Evolutionary conservation across 768 basidiomycete genomes (phyloP).

Genomic region (Russula foetens): DNA sequence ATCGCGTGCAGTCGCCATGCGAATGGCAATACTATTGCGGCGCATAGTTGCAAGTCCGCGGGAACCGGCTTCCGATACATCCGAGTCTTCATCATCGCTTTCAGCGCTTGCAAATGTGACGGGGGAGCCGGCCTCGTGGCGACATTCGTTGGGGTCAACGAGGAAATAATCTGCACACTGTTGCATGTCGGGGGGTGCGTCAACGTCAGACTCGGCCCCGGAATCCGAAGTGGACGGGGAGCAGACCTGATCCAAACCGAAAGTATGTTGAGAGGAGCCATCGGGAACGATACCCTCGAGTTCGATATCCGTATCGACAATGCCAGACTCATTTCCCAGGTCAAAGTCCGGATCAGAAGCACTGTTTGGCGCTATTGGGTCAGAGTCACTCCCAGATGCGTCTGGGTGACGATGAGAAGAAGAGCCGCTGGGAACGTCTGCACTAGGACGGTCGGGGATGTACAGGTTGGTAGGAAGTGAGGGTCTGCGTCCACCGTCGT

Average conservation of each 20-base stretch:
- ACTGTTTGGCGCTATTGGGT: background rate
- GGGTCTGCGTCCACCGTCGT: slow-evolving; percentile 34
- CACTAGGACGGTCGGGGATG: slow-evolving; percentile 8
- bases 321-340: slow-evolving; percentile 8
- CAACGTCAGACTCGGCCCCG: background rate
- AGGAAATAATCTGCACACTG: slow-evolving; percentile 12
- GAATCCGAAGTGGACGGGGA: background rate
- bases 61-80: slow-evolving; percentile 10
- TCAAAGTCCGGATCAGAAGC: slow-evolving; percentile 13
- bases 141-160: slow-evolving; percentile 10
- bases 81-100: slow-evolving; percentile 12
- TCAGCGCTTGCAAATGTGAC: slow-evolving; percentile 9
- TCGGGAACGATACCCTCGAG: slow-evolving; percentile 9
- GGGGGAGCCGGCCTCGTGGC: slow-evolving; percentile 11
- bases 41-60: slow-evolving; percentile 9
- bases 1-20: slow-evolving; percentile 2
- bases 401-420: slow-evolving; percentile 1
- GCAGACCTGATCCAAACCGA: slow-evolving; percentile 7
- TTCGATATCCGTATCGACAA: slow-evolving; percentile 19
- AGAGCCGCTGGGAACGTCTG: background rate
- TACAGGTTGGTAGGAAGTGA: slow-evolving; percentile 33
- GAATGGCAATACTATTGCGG: slow-evolving; percentile 14
- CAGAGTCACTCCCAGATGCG: slow-evolving; percentile 9
- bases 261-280: slow-evolving; percentile 1
- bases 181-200: background rate